Base-by-base conservation (phyloP, 768 basidiomycete genomes). In the Exsudoporus frostii region DNA sequence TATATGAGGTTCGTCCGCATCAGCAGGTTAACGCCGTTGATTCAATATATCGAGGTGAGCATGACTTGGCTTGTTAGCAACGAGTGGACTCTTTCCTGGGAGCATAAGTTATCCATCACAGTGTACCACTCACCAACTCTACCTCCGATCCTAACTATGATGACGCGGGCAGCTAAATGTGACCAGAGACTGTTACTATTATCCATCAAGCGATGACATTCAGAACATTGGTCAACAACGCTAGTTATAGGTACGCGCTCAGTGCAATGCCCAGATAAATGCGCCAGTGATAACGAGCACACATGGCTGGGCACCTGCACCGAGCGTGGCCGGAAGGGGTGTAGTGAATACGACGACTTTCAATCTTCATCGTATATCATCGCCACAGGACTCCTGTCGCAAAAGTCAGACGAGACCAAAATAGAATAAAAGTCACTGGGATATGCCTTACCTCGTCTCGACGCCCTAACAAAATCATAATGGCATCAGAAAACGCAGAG, bases 291-390 rank as follows among this genome's bases (percentile, higher is more conserved):
- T 8, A 40, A 33, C 48, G 11, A 14, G 48, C 10, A 1, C 15
- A 11, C 51, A 1, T 27, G 39, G 4, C 32, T 22, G 25, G 33
- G 5, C 24, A 27, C 52, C 7, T 10, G 20, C 34, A 53, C 36
- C 34, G 27, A 24, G 15, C 15, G 8, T 14, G 7, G 38, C 36
- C 4, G 24, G 29, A 27, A 24, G 36, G n/a, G 22, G 15, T 7
- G n/a, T n/a, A 19, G 5, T 11, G 19, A 27, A 8, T 13, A 41
- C 20, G 25, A 29, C 8, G 14, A 17, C 30, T 36, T 17, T 56
- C 45, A 58, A 33, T 15, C 25, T 5, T 51, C 42, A 29, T 51
- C 42, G 14, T 51, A 56, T 53, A 57, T 43, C 7, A 59, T 38
- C 24, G 17, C 4, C 7, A 50, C 56, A 20, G 57, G 45, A 25